phyloP scores from a whole-genome alignment of 306 rosid species.

The Acacia acuminata region DNA sequence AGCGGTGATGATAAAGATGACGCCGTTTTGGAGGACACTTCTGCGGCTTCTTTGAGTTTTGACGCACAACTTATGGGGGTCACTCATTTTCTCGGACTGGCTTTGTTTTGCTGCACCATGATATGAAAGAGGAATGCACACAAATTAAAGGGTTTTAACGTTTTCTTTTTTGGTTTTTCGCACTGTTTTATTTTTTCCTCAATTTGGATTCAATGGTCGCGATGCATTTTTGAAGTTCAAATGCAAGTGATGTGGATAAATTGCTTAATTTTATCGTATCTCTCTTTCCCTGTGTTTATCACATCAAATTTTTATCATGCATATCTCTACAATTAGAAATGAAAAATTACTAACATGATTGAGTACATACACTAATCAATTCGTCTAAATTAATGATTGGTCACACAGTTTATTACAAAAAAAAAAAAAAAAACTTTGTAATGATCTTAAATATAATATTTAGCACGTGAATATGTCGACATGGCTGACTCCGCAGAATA shows the following conservation, averaged over 20 bases:
- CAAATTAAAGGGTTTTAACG: background rate
- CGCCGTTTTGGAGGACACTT: background rate
- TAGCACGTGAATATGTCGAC: background rate
- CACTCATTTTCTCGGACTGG: background rate
- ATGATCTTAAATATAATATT: background rate
- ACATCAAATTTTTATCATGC: background rate
- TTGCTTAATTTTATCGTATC: background rate
- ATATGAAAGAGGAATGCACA: background rate
- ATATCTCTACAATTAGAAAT: background rate
- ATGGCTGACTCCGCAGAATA: background rate
- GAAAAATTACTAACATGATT: background rate
- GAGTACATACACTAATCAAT: background rate
- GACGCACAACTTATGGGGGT: constrained; percentile 11
- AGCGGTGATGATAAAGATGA: background rate
- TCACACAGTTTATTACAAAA: background rate
- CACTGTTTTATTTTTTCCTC: background rate
- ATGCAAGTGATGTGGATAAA: background rate
- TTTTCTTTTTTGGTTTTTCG: background rate
- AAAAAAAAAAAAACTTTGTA: background rate
- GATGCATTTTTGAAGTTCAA: background rate
- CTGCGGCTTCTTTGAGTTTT: background rate
- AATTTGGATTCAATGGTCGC: background rate
- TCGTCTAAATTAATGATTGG: background rate
- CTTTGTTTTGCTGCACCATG: constrained; percentile 8
- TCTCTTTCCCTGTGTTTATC: background rate